Percentiles rank a stretch among this genome's conserved stretches.
phyloP scores from a whole-genome alignment of 2,329 filamentous ascomycete species.

The Mycosphaerelloides madeirae region DNA sequence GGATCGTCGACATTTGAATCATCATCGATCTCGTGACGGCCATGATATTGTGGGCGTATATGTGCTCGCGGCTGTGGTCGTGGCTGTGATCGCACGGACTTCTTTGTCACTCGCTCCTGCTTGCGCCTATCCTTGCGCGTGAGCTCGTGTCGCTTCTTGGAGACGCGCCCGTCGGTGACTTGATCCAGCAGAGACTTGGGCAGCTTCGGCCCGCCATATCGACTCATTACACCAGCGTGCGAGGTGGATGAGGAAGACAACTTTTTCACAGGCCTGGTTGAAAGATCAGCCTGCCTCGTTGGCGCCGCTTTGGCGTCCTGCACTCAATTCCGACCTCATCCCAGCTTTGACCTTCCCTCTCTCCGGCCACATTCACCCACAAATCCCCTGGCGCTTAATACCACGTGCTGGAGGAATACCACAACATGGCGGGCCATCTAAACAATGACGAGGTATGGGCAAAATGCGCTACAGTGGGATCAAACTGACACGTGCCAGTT shows the following conservation, averaged over 20 bases:
- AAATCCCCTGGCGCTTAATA: background rate
- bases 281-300: conserved; percentile 1
- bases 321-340: conserved; percentile 8
- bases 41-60: background rate
- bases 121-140: conserved; percentile 51
- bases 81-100: conserved; percentile 31
- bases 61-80: background rate
- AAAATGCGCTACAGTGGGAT: background rate
- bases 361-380: background rate
- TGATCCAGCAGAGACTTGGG: conserved; percentile 44
- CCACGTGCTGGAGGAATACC: background rate
- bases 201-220: conserved; percentile 39
- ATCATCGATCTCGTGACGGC: background rate
- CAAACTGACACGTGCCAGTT: conserved; percentile 52
- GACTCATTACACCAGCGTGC: conserved; percentile 19
- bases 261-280: background rate
- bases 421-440: conserved; percentile 41
- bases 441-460: conserved; percentile 57
- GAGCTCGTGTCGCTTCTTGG: conserved; percentile 17
- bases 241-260: background rate
- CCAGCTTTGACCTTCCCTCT: background rate
- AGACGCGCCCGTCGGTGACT: conserved; percentile 28
- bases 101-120: conserved; percentile 60
- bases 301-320: conserved; percentile 1
- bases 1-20: background rate